These are phyloP conservation scores for Fraxinus platypoda DNA, from an alignment of 305 asterid genomes.

Conservation along the genomic window DNA sequence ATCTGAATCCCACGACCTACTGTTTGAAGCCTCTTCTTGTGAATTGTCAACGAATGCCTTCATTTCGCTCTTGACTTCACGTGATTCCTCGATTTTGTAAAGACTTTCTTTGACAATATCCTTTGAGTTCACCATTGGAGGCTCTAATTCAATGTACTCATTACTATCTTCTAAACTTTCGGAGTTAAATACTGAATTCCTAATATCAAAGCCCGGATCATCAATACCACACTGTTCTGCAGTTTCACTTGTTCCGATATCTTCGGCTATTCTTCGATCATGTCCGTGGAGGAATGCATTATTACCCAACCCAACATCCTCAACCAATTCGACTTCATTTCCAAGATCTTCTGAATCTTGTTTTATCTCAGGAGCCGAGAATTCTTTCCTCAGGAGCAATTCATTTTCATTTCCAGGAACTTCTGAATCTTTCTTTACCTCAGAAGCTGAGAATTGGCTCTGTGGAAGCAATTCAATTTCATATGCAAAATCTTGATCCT, in stretches of 20 bases:
- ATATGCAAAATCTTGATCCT: constrained; percentile 46
- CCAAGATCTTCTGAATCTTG: constrained; percentile 17
- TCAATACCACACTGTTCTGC: background rate
- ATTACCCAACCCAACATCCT: background rate
- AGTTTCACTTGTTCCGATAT: background rate
- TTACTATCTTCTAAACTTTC: constrained; percentile 28
- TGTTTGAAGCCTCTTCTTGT: constrained; percentile 5
- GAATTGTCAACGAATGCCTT: constrained; percentile 1
- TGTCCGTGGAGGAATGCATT: constrained; percentile 21
- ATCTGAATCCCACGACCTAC: constrained; percentile 33
- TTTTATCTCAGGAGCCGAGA: background rate
- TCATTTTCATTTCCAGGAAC: background rate
- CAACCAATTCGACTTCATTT: background rate
- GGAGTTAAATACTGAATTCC: background rate
- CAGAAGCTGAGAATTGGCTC: constrained; percentile 12
- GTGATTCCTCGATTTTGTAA: background rate
- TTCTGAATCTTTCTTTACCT: constrained; percentile 1
- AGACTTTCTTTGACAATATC: constrained; percentile 2
- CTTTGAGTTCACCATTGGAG: constrained; percentile 3
- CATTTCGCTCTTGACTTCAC: constrained; percentile 4
- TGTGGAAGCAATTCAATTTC: constrained; percentile 43
- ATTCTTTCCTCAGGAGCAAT: background rate
- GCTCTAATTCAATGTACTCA: constrained; percentile 57
- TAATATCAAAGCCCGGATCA: background rate
- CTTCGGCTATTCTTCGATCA: constrained; percentile 18